Evolutionary conservation across 345 rosid genomes (phyloP).

Genomic region (Gossypium rotundifolium): DNA sequence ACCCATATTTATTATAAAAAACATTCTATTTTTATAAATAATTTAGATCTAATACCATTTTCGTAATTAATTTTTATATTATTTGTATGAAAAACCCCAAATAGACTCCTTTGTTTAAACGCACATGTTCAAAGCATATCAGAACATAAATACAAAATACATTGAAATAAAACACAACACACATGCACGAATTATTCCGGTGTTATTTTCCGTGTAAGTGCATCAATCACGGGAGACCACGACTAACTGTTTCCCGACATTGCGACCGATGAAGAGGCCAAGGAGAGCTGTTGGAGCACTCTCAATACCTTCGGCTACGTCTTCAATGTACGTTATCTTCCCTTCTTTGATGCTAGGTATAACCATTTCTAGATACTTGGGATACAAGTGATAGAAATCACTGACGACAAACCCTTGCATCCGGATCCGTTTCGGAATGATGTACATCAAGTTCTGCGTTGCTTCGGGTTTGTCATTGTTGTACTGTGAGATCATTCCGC

Average conservation of each 20-base stretch:
- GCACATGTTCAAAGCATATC: too few relatives aligned
- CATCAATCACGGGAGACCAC: conserved; percentile 33
- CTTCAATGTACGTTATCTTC: conserved; percentile 42
- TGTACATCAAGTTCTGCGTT: conserved; percentile 22
- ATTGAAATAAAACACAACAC: too few relatives aligned
- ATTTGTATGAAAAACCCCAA: too few relatives aligned
- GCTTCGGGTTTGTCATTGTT: conserved; percentile 31
- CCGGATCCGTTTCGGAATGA: conserved; percentile 26
- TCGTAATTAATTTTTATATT: too few relatives aligned
- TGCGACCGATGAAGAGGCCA: neutral
- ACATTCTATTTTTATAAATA: too few relatives aligned
- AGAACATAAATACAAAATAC: too few relatives aligned
- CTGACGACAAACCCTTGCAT: conserved; percentile 34
- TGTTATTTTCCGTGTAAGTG: too few relatives aligned
- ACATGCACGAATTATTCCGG: too few relatives aligned
- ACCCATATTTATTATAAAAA: too few relatives aligned
- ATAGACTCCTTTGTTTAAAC: too few relatives aligned
- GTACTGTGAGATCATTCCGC: conserved; percentile 61
- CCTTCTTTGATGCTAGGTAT: conserved; percentile 39
- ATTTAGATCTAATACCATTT: too few relatives aligned
- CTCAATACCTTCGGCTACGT: conserved; percentile 45
- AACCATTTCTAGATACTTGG: conserved; percentile 35
- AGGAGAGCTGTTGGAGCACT: conserved; percentile 22
- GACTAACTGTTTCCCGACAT: conserved; percentile 48
- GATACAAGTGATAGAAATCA: conserved; percentile 29